Conservation (phyloP, 768 basidiomycete species). For the Termitomyces heimii region DNA sequence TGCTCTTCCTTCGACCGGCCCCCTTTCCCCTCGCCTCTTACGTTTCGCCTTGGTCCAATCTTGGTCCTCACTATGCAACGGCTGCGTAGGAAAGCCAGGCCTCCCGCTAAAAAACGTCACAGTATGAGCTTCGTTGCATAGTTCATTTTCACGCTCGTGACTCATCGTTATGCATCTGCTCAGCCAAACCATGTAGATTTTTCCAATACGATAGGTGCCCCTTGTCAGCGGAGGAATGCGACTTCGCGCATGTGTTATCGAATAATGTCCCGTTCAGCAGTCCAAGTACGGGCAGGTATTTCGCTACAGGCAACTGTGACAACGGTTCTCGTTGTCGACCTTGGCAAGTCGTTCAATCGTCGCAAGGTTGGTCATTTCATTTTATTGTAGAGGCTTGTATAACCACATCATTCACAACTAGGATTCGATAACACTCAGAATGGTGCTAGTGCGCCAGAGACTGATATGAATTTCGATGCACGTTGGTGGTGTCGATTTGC, state of each 20-base stretch:
- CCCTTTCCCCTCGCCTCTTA: too few species aligned
- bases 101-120: conserved; percentile 33
- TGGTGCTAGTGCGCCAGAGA: neutral
- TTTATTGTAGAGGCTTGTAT: neutral
- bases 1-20: neutral
- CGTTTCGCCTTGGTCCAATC: neutral
- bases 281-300: conserved; percentile 27
- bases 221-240: conserved; percentile 38
- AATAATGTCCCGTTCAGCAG: conserved; percentile 18
- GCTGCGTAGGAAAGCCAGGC: conserved; percentile 18
- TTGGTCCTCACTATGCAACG: conserved; percentile 16
- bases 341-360: conserved; percentile 21
- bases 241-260: conserved; percentile 37
- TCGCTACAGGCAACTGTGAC: conserved; percentile 27
- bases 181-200: conserved; percentile 47
- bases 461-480: neutral
- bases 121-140: conserved; percentile 20
- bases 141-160: neutral
- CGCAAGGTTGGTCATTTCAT: conserved; percentile 10
- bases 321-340: conserved; percentile 33
- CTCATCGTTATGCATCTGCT: conserved; percentile 9
- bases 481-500: neutral
- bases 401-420: neutral
- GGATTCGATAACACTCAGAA: neutral
- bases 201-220: conserved; percentile 38